Base-by-base conservation (phyloP, 2,329 filamentous ascomycete genomes). In the Harringtonia aguacate region DNA sequence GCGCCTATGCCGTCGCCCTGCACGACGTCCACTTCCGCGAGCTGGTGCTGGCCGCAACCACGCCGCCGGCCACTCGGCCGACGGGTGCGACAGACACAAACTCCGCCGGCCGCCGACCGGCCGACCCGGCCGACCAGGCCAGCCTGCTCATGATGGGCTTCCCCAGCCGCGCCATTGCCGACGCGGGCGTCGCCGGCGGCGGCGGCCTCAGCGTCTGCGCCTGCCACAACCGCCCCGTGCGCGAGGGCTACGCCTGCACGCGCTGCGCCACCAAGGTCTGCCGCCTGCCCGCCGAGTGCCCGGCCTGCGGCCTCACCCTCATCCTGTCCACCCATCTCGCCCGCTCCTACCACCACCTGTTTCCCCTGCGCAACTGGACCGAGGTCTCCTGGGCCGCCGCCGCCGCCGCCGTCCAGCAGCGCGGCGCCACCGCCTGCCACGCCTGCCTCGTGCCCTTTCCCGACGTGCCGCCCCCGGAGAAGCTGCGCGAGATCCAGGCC, bases 71-170 rank as follows among this genome's bases (percentile, higher is more conserved):
- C 17, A 86, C 88, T 13, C 78, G 85, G 44, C 77, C 80, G 3
- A 63, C 34, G n/a, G n/a, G n/a, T n/a, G n/a, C n/a, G 73, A 75
- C 36, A 4, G 36, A 68, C 48, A 71, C 15, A 28, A 20, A 22
- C n/a, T 21, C 15, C 44, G 28, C 36, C 44, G 10, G 18, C 30
- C n/a, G 14, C 18, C 5, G 22, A 22, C 7, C 3, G 8, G 8
- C 15, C 42, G 28, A 36, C 28, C 1, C 29, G 12, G 36, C 39
- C 36, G 34, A 44, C 47, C 38, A 71, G 9, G 72, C 77, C 1
- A 79, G 75, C 44, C 69, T 98, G 34, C 75, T 98, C 22, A 94
- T 94, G 85, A 98, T 98, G 90, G 92, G 92, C 5, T 98, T 98
- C 57, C 92, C 92, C 0, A 94, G 86, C 7, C 77, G 89, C 31